Evolutionary conservation across 179 eudicot genomes (phyloP).

Genomic region (Actinidia polygama): DNA sequence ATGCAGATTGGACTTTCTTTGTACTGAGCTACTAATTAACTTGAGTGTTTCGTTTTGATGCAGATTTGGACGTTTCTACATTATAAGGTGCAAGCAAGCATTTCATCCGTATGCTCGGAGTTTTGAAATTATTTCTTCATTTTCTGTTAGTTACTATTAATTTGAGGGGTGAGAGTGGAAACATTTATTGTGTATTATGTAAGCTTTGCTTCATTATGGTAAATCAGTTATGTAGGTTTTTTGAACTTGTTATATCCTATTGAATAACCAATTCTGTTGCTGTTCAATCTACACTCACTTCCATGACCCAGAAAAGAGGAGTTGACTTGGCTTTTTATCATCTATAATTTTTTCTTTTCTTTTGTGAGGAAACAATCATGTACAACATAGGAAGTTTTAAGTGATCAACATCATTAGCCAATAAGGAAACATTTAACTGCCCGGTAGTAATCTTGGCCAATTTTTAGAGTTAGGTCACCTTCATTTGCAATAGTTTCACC

Average conservation of each 20-base stretch:
- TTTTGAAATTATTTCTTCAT: too few relatives aligned
- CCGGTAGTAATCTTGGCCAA: neutral
- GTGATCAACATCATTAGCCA: neutral
- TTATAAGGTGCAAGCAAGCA: slow-evolving; percentile 12
- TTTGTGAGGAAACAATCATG: neutral
- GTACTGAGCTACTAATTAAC: too few relatives aligned
- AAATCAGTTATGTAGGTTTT: neutral
- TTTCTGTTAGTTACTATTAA: neutral
- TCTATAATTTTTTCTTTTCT: too few relatives aligned
- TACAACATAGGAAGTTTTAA: neutral
- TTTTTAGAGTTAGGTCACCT: neutral
- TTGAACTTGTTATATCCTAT: neutral
- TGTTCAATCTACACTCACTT: neutral
- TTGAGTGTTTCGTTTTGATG: too few relatives aligned
- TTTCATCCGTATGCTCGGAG: neutral
- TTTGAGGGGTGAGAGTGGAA: neutral
- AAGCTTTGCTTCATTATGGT: neutral
- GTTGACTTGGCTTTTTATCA: neutral
- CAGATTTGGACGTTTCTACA: too few relatives aligned
- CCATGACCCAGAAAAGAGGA: neutral
- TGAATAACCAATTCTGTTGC: neutral
- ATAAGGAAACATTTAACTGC: neutral
- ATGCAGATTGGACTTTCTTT: too few relatives aligned
- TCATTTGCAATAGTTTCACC: neutral
- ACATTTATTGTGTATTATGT: neutral